A percentile compares a stretch with the other conserved stretches of the same genome.
These are phyloP conservation scores for Striga asiatica DNA, from an alignment of 257 asterid species.

Conservation along the genomic window DNA sequence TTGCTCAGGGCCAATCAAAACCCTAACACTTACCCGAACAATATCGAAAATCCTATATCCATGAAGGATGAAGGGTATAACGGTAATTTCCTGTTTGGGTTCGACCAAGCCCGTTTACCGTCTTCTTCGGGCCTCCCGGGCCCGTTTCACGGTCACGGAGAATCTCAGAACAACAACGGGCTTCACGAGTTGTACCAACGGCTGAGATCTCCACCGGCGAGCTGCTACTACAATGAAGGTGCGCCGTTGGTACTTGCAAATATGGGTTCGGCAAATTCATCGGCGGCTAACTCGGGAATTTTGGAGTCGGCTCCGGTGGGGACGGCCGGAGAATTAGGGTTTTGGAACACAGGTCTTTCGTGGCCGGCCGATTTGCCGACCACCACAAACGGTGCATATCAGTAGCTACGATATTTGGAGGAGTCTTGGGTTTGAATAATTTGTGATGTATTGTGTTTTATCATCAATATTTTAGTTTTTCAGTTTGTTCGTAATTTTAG, in stretches of 20 bases:
- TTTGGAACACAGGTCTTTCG: constrained; percentile 36
- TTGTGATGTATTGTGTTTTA: background rate
- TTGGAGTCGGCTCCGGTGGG: constrained; percentile 59
- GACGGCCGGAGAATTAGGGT: constrained; percentile 33
- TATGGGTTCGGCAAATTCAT: constrained; percentile 22
- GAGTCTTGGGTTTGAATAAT: constrained; percentile 21
- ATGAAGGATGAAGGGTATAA: constrained; percentile 30
- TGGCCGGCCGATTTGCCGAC: constrained; percentile 51
- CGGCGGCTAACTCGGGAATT: constrained; percentile 27
- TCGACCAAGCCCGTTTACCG: constrained; percentile 21
- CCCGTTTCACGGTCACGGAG: constrained; percentile 23
- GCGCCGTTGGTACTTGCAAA: constrained; percentile 28
- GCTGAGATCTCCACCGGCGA: constrained; percentile 35
- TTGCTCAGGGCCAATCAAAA: constrained; percentile 33
- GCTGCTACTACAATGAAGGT: constrained; percentile 27
- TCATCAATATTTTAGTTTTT: background rate
- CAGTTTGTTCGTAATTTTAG: constrained; percentile 18
- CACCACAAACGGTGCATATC: constrained; percentile 45
- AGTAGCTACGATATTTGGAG: too few relatives aligned
- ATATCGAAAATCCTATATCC: background rate
- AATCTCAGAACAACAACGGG: constrained; percentile 26
- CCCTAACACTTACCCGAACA: constrained; percentile 25
- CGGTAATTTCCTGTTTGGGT: constrained; percentile 14
- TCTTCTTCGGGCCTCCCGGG: constrained; percentile 18
- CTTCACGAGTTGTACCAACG: constrained; percentile 55